phyloP scores from a whole-genome alignment of 176 grass and related monocot species.

The Chrysopogon serrulatus region DNA sequence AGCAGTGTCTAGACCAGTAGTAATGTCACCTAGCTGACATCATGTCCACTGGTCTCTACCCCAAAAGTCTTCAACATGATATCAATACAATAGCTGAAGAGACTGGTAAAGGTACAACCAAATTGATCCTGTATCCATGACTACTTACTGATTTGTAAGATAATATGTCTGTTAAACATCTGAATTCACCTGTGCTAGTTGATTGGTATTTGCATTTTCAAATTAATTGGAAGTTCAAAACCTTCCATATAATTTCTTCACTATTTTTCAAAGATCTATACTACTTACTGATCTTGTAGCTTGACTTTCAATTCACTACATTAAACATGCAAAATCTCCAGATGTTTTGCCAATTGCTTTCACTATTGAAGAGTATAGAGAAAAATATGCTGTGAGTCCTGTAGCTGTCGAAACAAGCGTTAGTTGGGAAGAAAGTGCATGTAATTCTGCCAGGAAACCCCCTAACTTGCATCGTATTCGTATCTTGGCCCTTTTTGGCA shows the following conservation, averaged over 20 bases:
- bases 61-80: not conserved
- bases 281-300: not conserved
- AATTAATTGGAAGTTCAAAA: not conserved
- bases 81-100: not conserved
- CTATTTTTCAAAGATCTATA: not conserved
- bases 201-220: not conserved
- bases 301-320: not conserved
- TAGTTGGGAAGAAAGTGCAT: not conserved
- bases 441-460: not conserved
- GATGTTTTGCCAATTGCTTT: not conserved
- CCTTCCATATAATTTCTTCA: not conserved
- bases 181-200: not conserved
- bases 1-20: too few relatives aligned
- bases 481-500: too few relatives aligned
- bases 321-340: not conserved
- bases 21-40: not conserved
- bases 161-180: not conserved
- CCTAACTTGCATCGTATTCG: not conserved
- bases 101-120: not conserved
- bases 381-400: not conserved
- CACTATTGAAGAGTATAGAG: not conserved
- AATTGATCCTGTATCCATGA: not conserved
- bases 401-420: not conserved
- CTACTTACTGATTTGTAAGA: not conserved
- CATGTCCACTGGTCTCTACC: not conserved